Evolutionary conservation across 1,284 basidiomycete genomes (phyloP), one percentile per base, ranked within the genome.

Genomic region (Cutaneotrichosporon dermatis): DNA sequence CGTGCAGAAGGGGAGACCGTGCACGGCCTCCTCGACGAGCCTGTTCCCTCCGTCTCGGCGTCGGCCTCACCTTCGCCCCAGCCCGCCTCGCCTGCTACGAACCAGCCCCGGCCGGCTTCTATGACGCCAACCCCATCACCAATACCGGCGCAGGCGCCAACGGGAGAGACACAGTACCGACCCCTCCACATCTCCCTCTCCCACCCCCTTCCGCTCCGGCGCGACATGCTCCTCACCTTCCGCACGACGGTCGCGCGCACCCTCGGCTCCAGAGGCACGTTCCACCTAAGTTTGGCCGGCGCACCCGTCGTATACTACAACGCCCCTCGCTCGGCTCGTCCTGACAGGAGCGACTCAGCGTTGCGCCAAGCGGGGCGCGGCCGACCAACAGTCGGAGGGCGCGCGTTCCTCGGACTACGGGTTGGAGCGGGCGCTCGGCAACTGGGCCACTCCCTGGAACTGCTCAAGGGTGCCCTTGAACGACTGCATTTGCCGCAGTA

Each of bases 101-200:
- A 25, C 25, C 25, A 25, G 25, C 25, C 25, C 25, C 25, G 25
- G 25, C 25, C 25, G 25, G 25, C 25, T 25, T 25, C 25, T 25
- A 25, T 25, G 25, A 25, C 25, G 25, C 25, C 25, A 25, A 25
- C 25, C 25, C 25, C 25, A 25, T 25, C 25, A 25, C 25, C 25
- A 25, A 25, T 25, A 25, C 25, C 25, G 25, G 25, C 25, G 25
- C 25, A 25, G 25, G 25, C 25, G 25, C 25, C 25, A 25, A 25
- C 25, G 25, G 25, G 25, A 25, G 25, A 25, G 25, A 25, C 25
- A 25, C 25, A 25, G 25, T 41, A 37, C 6, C 57, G 51, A 25
- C 41, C 49, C 3, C 61, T 79, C 15, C 77, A 79, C 57, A 62
- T 79, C 54, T 79, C 77, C 6, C 71, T 79, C 16, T 69, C 73